Base-by-base conservation (phyloP, 176 grass and related monocot genomes). In the Rhynchospora tenuis region DNA sequence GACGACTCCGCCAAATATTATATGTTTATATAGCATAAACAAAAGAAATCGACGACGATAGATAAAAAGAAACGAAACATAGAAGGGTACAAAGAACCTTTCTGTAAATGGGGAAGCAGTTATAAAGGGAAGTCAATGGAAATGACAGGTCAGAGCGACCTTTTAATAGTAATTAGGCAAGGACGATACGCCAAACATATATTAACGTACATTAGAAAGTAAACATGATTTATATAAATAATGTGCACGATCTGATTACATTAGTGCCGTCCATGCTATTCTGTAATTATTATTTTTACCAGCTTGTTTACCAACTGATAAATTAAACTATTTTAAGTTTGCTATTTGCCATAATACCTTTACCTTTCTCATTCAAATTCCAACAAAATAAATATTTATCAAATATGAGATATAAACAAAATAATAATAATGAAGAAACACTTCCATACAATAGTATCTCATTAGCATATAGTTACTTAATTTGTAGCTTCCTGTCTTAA, bases 81-180 rank as follows among this genome's bases (percentile, higher is more conserved):
- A 63, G 24, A 82, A 64, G 19, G 43, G 61, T 28, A 82, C 60
- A 65, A 68, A 82, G 80, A 82, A 68, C 59, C 31, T 82, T 82
- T 82, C 57, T 82, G 31, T 82, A 64, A 82, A 67, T 68, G 80
- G 44, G 59, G 80, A 66, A 44, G 59, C 80, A 67, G 43, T 82
- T 82, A 82, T 27, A 82, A 65, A 82, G 24, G 14, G 23, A 1
- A 52, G 13, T 82, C 80, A 68, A 82, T 65, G 45, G 80, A 82
- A 68, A 82, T 82, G 80, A 82, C 78, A 63, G 33, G 19, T 63
- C 46, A 67, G 14, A 82, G 5, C 31, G 3, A 82, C 67, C 1
- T 82, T 64, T 82, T 31, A 48, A 82, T 82, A 77, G 73, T 31
- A 77, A 76, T 29, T 76, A 66, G 58, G 56, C n/a, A 80, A 45